Percentiles rank a stretch among this genome's conserved stretches.
These are phyloP conservation scores for Alternaria arbusti DNA, from an alignment of 2,329 filamentous ascomycete genomes.

Conservation along the genomic window DNA sequence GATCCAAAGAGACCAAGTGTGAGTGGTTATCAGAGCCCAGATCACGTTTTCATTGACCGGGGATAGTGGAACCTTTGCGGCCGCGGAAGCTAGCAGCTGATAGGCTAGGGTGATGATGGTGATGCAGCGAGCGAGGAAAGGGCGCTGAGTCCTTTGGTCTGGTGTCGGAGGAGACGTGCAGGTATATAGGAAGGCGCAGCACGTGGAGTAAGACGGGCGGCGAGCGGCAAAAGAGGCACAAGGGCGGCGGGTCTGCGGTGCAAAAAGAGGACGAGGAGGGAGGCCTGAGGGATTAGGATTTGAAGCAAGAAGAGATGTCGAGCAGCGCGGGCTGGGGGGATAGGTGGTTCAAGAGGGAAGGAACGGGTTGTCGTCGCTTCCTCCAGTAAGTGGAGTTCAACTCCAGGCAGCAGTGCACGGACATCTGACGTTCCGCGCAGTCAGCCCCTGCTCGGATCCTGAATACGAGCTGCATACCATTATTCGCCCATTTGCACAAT, in stretches of 20 bases:
- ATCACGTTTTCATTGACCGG: conserved; percentile 37
- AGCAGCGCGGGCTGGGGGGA: conserved; percentile 24
- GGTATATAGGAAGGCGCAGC: conserved; percentile 46
- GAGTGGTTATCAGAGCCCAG: conserved; percentile 25
- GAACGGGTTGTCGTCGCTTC: conserved; percentile 22
- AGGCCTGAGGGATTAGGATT: conserved; percentile 38
- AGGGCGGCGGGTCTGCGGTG: conserved; percentile 30
- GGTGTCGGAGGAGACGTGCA: conserved; percentile 27
- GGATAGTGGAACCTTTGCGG: conserved; percentile 12
- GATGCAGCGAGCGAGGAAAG: conserved; percentile 29
- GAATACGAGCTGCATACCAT: conserved; percentile 20
- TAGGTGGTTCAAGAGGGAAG: conserved; percentile 25
- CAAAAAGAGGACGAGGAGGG: conserved; percentile 26
- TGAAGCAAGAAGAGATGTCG: conserved; percentile 20
- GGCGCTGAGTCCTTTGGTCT: conserved; percentile 35
- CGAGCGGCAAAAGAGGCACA: conserved; percentile 32
- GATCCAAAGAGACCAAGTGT: conserved; percentile 33
- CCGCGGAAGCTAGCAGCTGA: conserved; percentile 10
- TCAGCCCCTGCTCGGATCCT: conserved; percentile 14
- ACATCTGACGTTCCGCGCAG: not conserved
- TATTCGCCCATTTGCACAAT: conserved; percentile 22
- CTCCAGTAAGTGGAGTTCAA: not conserved
- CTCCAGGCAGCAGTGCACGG: conserved; percentile 3
- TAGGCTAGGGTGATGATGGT: conserved; percentile 14
- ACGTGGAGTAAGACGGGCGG: conserved; percentile 36